These are phyloP conservation scores for Hypomyces rosellus DNA, from an alignment of 2,329 filamentous ascomycete genomes.

Conservation along the genomic window DNA sequence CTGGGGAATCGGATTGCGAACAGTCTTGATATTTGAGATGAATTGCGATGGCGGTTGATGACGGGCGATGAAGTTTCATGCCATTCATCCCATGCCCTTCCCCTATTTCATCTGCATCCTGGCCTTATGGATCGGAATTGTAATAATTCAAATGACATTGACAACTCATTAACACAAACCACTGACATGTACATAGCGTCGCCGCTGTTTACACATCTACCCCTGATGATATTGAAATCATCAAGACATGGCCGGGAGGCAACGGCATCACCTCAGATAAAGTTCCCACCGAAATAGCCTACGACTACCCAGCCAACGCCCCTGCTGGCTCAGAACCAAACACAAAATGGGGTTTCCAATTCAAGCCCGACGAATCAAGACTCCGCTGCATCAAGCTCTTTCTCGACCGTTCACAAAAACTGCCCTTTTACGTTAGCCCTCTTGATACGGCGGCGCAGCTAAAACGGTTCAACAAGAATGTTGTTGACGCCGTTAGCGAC, in stretches of 20 bases:
- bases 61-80: too few species aligned
- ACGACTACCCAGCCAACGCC: constrained; percentile 34
- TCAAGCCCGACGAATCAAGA: constrained; percentile 68
- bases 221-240: constrained; percentile 75
- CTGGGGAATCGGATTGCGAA: too few species aligned
- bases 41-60: too few species aligned
- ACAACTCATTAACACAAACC: not conserved
- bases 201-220: constrained; percentile 69
- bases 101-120: too few species aligned
- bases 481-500: constrained; percentile 72
- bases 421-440: constrained; percentile 73
- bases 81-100: too few species aligned
- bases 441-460: constrained; percentile 71
- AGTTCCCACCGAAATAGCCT: constrained; percentile 73
- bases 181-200: constrained; percentile 33
- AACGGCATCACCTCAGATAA: constrained; percentile 87
- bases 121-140: not conserved
- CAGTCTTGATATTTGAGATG: too few species aligned
- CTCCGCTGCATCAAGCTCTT: constrained; percentile 81
- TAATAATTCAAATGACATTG: not conserved
- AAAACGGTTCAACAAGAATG: constrained; percentile 67
- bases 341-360: constrained; percentile 76
- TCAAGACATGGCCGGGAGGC: constrained; percentile 77
- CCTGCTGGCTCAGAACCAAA: constrained; percentile 36
- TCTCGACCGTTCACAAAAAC: constrained; percentile 71